Base-by-base conservation (phyloP, 2,329 filamentous ascomycete genomes). In the Purpureocillium lavendulum region DNA sequence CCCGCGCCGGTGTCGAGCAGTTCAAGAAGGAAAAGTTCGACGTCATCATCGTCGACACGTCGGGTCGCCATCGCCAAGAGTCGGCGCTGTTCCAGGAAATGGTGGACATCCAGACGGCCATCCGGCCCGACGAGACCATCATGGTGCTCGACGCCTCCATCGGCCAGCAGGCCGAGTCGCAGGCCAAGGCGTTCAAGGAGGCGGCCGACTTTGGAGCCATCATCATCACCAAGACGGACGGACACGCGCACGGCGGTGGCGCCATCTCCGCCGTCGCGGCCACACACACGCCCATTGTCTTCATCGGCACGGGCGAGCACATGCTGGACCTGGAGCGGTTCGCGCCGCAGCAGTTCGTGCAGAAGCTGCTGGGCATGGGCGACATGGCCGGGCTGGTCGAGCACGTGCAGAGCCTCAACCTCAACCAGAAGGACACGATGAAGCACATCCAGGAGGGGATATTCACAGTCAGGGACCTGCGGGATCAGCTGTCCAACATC, bases 21-120 rank as follows among this genome's bases (percentile, higher is more conserved):
- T 98, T 98, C 73, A 96, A 95, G 70, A 97, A 96, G 71, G 92
- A 98, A 68, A 78, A 82, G 35, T 98, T 98, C 58, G 92, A 98
- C 64, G 82, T 98, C 50, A 98, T 98, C 55, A 97, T 98, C 46
- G 92, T 98, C 40, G 92, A 98, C 67, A 98, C 92, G 0, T 94
- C 87, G 35, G 92, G 92, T 61, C 76, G 92, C 50, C 92, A 98
- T 67, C 80, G 88, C 57, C 92, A 98, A 58, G 92, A 98, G 64
- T 82, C 87, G 54, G 89, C 94, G 10, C 71, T 98, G 4, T 98
- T 98, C 65, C 85, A 89, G 46, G 92, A 98, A 63, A 98, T 98
- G 92, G 77, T 88, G 44, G 89, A 98, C 56, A 97, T 98, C 44
- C 92, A 98, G 59, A 73, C 75, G 11, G 92, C 92, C 2, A 85